Percentiles rank a stretch among this genome's conserved stretches.
phyloP scores from a whole-genome alignment of 345 rosid species.

The Turritis glabra region DNA sequence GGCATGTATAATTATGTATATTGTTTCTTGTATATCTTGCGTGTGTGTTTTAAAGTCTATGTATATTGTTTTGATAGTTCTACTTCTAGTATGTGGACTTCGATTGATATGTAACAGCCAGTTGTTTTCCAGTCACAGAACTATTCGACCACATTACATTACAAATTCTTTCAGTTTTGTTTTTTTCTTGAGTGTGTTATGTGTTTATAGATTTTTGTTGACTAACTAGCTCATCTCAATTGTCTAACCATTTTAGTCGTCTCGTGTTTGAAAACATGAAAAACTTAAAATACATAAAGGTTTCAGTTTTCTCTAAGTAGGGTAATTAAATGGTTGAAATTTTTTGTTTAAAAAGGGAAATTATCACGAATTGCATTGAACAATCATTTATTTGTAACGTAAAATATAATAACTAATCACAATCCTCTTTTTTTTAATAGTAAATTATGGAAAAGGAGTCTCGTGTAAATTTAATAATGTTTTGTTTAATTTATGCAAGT shows the following conservation, averaged over 20 bases:
- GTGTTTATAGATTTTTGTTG: constrained; percentile 6
- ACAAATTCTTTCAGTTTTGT: neutral
- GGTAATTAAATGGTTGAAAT: neutral
- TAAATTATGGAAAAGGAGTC: neutral
- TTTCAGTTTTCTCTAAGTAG: neutral
- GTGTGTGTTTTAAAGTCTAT: neutral
- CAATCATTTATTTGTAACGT: neutral
- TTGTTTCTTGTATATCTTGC: neutral
- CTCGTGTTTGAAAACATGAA: neutral
- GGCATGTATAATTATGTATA: neutral
- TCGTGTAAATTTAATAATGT: too few species aligned
- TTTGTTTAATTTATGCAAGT: neutral
- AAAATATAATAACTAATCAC: neutral
- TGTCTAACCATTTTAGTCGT: neutral
- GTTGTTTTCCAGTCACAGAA: neutral
- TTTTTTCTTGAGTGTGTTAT: neutral
- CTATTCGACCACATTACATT: neutral
- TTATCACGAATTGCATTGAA: too few species aligned
- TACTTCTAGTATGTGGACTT: neutral
- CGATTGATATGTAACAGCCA: neutral
- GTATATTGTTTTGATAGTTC: neutral
- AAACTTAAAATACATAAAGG: neutral
- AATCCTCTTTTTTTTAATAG: neutral
- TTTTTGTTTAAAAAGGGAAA: neutral
- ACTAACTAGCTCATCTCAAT: constrained; percentile 1